Evolutionary conservation across 495 filamentous ascomycete species (phyloP).

Genomic region (Xylaria telfairii): DNA sequence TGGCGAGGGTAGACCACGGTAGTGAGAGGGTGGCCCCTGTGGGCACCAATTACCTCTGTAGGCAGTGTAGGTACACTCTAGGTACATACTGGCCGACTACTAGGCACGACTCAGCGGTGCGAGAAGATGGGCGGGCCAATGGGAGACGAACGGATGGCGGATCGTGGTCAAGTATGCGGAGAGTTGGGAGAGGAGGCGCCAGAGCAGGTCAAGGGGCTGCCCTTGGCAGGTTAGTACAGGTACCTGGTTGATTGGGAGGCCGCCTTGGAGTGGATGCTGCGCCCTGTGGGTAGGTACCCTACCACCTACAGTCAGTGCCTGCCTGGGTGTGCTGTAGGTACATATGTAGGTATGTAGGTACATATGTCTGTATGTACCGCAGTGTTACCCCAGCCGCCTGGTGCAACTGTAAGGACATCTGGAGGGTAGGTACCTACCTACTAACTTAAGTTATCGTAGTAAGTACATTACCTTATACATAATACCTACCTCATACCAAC

Average conservation of each 20-base stretch:
- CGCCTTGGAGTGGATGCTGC: neutral
- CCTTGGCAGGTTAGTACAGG: too few relatives aligned
- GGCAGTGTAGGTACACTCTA: too few relatives aligned
- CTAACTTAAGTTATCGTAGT: too few relatives aligned
- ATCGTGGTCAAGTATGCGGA: neutral
- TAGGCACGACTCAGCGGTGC: neutral
- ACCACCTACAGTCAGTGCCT: too few relatives aligned
- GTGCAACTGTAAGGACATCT: too few relatives aligned
- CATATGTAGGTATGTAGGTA: neutral
- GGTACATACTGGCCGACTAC: too few relatives aligned
- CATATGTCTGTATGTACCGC: too few relatives aligned
- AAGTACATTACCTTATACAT: too few relatives aligned
- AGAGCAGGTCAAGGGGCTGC: neutral
- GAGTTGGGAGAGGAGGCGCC: neutral
- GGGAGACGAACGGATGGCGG: constrained; percentile 2
- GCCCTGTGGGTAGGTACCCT: neutral
- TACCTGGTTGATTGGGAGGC: neutral
- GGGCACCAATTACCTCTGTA: neutral
- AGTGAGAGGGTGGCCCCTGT: neutral
- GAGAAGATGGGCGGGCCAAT: constrained; percentile 6
- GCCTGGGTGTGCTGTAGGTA: too few relatives aligned
- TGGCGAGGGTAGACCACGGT: neutral
- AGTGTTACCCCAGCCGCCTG: too few relatives aligned
- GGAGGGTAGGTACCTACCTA: too few relatives aligned
- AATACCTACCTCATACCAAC: too few relatives aligned